phyloP scores from a whole-genome alignment of 768 basidiomycete species.

The Lentinula lateritia region DNA sequence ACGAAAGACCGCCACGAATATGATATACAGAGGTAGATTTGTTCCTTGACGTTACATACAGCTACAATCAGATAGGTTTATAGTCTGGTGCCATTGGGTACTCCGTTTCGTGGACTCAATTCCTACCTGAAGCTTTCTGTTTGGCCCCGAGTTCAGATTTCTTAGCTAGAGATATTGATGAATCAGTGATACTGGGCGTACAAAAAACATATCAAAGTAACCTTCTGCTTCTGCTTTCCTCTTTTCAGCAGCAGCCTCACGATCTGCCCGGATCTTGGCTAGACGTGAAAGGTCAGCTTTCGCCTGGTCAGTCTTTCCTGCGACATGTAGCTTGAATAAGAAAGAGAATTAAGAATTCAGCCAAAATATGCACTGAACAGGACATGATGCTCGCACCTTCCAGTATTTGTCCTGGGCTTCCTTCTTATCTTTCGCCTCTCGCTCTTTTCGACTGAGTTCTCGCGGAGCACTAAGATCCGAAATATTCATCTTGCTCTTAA shows the following conservation, averaged over 20 bases:
- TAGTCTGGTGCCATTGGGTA: background rate
- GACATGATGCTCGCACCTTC: slow-evolving; percentile 46
- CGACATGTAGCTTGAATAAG: slow-evolving; percentile 49
- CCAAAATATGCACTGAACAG: background rate
- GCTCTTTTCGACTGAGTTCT: slow-evolving; percentile 64
- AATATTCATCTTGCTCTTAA: slow-evolving; percentile 70
- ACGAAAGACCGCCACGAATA: too few relatives aligned
- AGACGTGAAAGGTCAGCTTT: slow-evolving; percentile 85
- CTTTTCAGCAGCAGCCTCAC: slow-evolving; percentile 84
- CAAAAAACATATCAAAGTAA: slow-evolving; percentile 18
- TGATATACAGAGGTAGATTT: slow-evolving; percentile 10
- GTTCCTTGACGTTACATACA: background rate
- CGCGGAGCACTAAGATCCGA: slow-evolving; percentile 63
- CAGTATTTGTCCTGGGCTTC: slow-evolving; percentile 84
- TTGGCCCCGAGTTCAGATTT: slow-evolving; percentile 8
- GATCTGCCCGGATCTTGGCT: slow-evolving; percentile 78
- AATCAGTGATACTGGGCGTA: background rate
- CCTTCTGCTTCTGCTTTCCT: slow-evolving; percentile 87
- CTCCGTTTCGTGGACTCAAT: background rate
- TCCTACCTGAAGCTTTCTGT: background rate
- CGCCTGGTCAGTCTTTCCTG: slow-evolving; percentile 89
- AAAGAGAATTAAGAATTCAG: slow-evolving; percentile 1
- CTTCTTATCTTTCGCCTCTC: slow-evolving; percentile 89
- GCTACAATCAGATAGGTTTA: background rate
- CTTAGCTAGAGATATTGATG: slow-evolving; percentile 2